Base-by-base conservation (phyloP, 202 grass and related monocot genomes). In the Setaria viridis region DNA sequence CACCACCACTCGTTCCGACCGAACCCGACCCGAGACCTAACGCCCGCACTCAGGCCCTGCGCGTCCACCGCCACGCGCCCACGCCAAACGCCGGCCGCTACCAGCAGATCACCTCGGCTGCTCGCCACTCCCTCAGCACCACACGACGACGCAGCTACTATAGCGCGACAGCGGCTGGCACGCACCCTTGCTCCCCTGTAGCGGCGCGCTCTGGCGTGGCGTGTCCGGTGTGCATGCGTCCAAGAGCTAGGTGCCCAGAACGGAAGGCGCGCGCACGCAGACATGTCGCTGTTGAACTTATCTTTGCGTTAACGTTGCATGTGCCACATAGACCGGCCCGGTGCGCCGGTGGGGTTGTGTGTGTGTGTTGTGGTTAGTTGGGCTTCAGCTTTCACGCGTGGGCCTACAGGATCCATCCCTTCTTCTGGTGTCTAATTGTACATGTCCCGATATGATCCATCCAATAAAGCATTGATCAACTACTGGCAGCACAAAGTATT, bases 121-220 rank as follows among this genome's bases (percentile, higher is more conserved):
- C 46, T 41, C 39, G 39, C 39, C 6, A 41, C 39, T 41, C 7
- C 8, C 43, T 46, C 48, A 12, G 12, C 48, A 50, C 48, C 48
- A 15, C 48, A 50, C 48, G 13, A 50, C 48, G 48, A 50, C 12
- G 48, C 12, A 50, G 46, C 45, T 9, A 0, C 46, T 48, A 43
- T 33, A 57, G 72, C 35, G 57, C 30, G 19, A 47, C 65, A 42
- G 3, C 48, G 69, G 83, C 82, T 85, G 78, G 83, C 74, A 9
- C 88, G 88, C 88, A 89, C 71, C 62, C 25, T 8, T 21, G 58
- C 80, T 16, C 3, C 3, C 53, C 2, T 9, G 1, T 46, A 6
- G 25, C 21, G 25, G 12, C 4, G 11, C 42, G 15, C 5, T 19
- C 41, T 5, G n/a, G n/a, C 41, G 37, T 39, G 53, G 17, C 7